phyloP scores from a whole-genome alignment of 805 yeast species.

The Starmerella kuoi region DNA sequence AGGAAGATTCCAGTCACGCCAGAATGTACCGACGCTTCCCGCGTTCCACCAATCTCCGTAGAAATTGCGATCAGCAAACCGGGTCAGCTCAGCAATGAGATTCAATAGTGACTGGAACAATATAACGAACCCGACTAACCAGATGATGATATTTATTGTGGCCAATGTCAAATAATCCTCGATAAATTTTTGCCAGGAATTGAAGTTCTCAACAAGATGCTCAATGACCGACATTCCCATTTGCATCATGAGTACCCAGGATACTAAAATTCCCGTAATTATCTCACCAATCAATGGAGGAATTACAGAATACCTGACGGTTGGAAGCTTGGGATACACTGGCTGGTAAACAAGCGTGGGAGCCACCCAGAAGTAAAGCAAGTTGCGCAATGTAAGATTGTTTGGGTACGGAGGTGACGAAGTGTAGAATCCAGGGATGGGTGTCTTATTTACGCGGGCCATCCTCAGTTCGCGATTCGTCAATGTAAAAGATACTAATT shows the following conservation, averaged over 20 bases:
- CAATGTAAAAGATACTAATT: slow-evolving; percentile 34
- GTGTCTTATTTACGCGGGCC: slow-evolving; percentile 20
- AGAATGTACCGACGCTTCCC: slow-evolving; percentile 37
- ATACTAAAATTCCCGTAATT: slow-evolving; percentile 25
- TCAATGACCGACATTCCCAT: slow-evolving; percentile 37
- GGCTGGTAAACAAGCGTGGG: slow-evolving; percentile 41
- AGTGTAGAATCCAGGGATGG: slow-evolving; percentile 29
- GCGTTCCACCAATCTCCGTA: slow-evolving; percentile 43
- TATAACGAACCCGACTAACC: slow-evolving; percentile 35
- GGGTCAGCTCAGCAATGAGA: slow-evolving; percentile 34
- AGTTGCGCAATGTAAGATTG: slow-evolving; percentile 31
- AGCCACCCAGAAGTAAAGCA: slow-evolving; percentile 34
- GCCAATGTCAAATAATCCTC: slow-evolving; percentile 32
- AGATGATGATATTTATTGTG: slow-evolving; percentile 33
- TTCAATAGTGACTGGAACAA: slow-evolving; percentile 35
- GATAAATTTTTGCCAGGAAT: slow-evolving; percentile 23
- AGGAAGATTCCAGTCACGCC: slow-evolving; percentile 39
- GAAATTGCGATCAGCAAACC: slow-evolving; percentile 37
- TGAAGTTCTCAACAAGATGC: slow-evolving; percentile 26
- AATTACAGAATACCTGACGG: slow-evolving; percentile 27
- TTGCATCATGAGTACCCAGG: slow-evolving; percentile 33
- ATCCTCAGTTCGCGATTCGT: slow-evolving; percentile 36
- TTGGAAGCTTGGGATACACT: slow-evolving; percentile 32
- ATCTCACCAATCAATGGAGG: slow-evolving; percentile 31
- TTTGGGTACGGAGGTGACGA: slow-evolving; percentile 30